phyloP scores from a whole-genome alignment of 305 asterid genomes.

The Fraxinus nigra region DNA sequence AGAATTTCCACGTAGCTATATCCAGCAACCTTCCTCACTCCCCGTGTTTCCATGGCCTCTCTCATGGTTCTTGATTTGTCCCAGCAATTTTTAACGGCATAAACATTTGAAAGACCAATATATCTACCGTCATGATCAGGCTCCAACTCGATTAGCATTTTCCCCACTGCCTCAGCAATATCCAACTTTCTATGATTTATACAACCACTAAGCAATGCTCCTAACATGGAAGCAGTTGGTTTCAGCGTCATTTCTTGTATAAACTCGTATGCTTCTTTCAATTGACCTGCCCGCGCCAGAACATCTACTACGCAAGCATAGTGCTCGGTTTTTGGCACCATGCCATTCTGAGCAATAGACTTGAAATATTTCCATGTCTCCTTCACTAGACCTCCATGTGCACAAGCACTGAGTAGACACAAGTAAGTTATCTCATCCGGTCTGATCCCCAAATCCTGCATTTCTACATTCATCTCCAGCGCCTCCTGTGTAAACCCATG shows the following conservation, averaged over 20 bases:
- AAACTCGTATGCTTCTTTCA: slow-evolving; percentile 56
- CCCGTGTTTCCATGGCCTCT: slow-evolving; percentile 66
- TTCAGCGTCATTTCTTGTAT: slow-evolving; percentile 42
- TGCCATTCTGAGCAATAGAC: slow-evolving; percentile 42
- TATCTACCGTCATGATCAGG: slow-evolving; percentile 80
- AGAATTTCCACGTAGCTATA: slow-evolving; percentile 63
- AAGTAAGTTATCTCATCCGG: slow-evolving; percentile 82
- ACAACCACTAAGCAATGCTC: slow-evolving; percentile 76
- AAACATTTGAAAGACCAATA: slow-evolving; percentile 68
- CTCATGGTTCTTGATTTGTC: slow-evolving; percentile 61
- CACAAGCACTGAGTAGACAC: slow-evolving; percentile 71
- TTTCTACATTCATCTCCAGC: slow-evolving; percentile 38
- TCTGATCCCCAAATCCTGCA: slow-evolving; percentile 37
- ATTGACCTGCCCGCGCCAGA: slow-evolving; percentile 70
- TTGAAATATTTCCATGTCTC: slow-evolving; percentile 59
- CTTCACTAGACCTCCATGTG: slow-evolving; percentile 74
- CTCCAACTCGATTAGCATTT: slow-evolving; percentile 61
- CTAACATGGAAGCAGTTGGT: slow-evolving; percentile 72
- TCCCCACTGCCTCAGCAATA: slow-evolving; percentile 74
- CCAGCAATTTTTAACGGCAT: slow-evolving; percentile 64
- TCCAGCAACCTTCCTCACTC: slow-evolving; percentile 74
- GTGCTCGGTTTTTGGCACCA: slow-evolving; percentile 66
- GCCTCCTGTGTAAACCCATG: slow-evolving; percentile 60
- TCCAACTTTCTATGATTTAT: slow-evolving; percentile 54
- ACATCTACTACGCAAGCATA: slow-evolving; percentile 86